Conservation (phyloP, 208 protist genomes). For the Plasmodiophora brassicae region DNA sequence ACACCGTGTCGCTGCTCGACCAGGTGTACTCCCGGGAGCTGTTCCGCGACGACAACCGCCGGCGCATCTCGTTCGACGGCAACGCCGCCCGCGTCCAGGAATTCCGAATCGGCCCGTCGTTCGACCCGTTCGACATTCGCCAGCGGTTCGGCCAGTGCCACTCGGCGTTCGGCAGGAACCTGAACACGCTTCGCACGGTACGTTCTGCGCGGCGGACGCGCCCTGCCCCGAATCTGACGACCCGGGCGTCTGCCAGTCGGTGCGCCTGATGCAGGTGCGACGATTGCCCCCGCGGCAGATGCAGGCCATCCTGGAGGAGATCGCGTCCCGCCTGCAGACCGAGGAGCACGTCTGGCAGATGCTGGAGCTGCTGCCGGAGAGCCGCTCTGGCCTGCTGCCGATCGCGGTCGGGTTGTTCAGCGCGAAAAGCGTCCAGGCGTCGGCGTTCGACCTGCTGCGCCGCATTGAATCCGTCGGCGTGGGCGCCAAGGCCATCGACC, state of each 20-base stretch:
- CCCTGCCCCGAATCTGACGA: not conserved
- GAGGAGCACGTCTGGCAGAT: slow-evolving; percentile 25
- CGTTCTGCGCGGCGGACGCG: not conserved
- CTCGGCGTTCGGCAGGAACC: slow-evolving; percentile 3
- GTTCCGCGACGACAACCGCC: not conserved
- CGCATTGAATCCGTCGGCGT: not conserved
- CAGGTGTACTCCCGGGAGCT: not conserved
- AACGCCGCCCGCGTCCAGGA: not conserved
- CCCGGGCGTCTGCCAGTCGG: not conserved
- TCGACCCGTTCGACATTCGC: not conserved
- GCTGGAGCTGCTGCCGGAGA: not conserved
- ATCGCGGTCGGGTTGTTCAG: not conserved
- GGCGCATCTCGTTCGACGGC: not conserved
- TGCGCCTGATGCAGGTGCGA: not conserved
- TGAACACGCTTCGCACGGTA: not conserved
- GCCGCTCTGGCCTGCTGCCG: not conserved
- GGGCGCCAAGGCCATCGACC: not conserved
- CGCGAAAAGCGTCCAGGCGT: not conserved
- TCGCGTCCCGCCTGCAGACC: not conserved
- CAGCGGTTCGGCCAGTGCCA: not conserved
- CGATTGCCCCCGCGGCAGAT: not conserved
- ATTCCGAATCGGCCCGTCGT: not conserved
- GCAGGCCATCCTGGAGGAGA: not conserved
- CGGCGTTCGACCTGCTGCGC: not conserved
- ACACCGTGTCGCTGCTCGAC: slow-evolving; percentile 3